Evolutionary conservation across 352 stramenopile species (phyloP), one percentile per base, ranked within the genome.

Genomic region (Phytophthora idaei): DNA sequence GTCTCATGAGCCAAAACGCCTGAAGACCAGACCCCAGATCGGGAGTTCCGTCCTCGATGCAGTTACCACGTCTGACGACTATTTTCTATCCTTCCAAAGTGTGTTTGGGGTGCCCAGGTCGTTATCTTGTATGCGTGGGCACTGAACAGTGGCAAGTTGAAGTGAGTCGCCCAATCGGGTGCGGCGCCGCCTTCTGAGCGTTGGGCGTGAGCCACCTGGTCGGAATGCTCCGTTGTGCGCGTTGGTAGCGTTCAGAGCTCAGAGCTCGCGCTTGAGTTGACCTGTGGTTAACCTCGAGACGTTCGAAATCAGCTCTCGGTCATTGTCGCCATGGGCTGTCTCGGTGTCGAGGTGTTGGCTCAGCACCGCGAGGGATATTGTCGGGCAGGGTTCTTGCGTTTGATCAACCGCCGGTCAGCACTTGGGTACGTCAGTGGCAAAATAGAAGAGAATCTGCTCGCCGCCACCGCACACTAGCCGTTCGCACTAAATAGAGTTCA

Each of bases 261-360:
- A 25, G 21, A 21, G 21, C 21, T 21, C 21, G 21, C 21, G 21
- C 28, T 44, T 53, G 52, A 64, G 17, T 63, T 72, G 57, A 72
- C 58, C 44, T 50, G 50, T 14, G 45, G 41, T 29, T 58, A 68
- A 39, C 31, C 15, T 14, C 8, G n/a, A 29, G 39, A 37, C 49
- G 48, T 31, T 58, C 45, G 64, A 62, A 50, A 55, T 49, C 42
- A 63, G 42, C 32, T 36, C 32, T 25, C 25, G 41, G 36, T 21
- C 54, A 45, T 42, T 36, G 66, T 65, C 66, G 67, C 31, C 67
- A 75, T 75, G 57, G 67, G 57, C 67, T 75, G 62, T 72, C 67
- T 21, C 14, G 57, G n/a, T 10, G 8, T 37, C 12, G 21, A 54
- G 28, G n/a, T 54, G 10, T 39, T 62, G 32, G 15, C 31, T 53